Conservation (phyloP, 179 eudicot species). For the Pouteria campechiana region DNA sequence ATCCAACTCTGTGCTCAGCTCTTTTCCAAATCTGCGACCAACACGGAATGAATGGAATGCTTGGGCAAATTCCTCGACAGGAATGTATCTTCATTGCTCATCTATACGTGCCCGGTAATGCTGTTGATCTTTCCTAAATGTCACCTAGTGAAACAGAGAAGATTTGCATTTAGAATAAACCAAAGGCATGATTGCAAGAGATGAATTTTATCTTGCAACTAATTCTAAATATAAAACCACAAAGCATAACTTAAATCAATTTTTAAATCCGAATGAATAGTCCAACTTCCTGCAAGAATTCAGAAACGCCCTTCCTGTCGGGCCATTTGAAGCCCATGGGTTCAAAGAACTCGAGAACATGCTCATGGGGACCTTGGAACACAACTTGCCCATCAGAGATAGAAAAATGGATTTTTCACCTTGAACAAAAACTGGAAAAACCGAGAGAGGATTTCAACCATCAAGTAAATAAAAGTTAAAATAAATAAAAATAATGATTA, state of each 20-base stretch:
- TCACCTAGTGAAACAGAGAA: too few species aligned
- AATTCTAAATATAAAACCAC: too few species aligned
- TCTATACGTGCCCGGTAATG: constrained; percentile 23
- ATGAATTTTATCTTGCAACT: too few species aligned
- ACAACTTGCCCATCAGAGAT: constrained; percentile 29
- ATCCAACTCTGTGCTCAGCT: constrained; percentile 17
- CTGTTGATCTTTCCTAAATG: constrained; percentile 30
- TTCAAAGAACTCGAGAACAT: constrained; percentile 28
- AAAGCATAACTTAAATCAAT: too few species aligned
- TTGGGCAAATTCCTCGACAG: constrained; percentile 21
- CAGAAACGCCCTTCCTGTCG: constrained; percentile 36
- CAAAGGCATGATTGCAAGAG: too few species aligned
- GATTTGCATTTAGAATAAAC: too few species aligned
- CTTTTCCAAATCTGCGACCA: constrained; percentile 11
- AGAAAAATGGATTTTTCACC: too few species aligned
- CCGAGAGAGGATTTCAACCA: too few species aligned
- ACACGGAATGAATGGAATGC: constrained; percentile 29
- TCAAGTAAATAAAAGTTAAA: too few species aligned
- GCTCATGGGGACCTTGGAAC: constrained; percentile 31
- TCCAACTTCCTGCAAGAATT: constrained; percentile 41
- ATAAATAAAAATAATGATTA: too few species aligned
- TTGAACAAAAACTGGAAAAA: too few species aligned
- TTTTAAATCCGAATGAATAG: too few species aligned
- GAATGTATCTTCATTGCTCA: constrained; percentile 20
- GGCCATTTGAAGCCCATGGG: constrained; percentile 39